These are phyloP conservation scores for Leccinum ochraceum DNA, from an alignment of 768 basidiomycete species.

Conservation along the genomic window DNA sequence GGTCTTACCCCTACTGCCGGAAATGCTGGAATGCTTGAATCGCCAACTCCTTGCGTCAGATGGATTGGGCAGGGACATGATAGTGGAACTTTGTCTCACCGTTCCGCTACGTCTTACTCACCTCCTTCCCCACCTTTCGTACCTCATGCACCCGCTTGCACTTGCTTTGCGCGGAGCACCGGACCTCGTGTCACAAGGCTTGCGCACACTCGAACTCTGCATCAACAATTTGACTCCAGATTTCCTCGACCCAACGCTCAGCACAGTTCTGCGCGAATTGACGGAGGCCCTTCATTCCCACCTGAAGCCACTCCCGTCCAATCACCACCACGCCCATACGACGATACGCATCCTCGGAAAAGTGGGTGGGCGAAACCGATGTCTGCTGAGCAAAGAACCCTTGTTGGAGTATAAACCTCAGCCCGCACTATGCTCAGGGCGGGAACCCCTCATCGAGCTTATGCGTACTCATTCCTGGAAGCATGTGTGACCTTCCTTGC, in stretches of 20 bases:
- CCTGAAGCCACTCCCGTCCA: conserved; percentile 85
- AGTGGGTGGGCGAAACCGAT: conserved; percentile 90
- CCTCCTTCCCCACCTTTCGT: conserved; percentile 90
- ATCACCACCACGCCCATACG: conserved; percentile 88
- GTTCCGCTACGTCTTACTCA: conserved; percentile 95
- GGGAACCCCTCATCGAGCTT: conserved; percentile 40
- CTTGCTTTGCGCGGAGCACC: conserved; percentile 83
- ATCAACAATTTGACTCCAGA: conserved; percentile 98
- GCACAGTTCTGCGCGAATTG: conserved; percentile 86
- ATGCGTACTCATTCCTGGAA: conserved; percentile 73
- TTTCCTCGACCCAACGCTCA: conserved; percentile 95
- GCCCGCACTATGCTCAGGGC: conserved; percentile 57
- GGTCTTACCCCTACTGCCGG: conserved; percentile 92
- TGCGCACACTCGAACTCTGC: conserved; percentile 96
- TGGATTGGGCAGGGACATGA: conserved; percentile 80
- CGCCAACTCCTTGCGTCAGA: conserved; percentile 85
- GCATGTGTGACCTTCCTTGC: conserved; percentile 66
- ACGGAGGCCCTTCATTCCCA: conserved; percentile 94
- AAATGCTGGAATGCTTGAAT: conserved; percentile 95
- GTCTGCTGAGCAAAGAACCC: conserved; percentile 80
- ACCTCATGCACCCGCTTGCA: conserved; percentile 95
- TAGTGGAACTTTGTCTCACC: conserved; percentile 95
- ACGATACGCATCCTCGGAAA: conserved; percentile 97
- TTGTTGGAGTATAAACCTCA: conserved; percentile 68
- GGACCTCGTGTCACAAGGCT: conserved; percentile 92